These are phyloP conservation scores for Lachancea quebecensis DNA, from an alignment of 805 yeast species.

Conservation along the genomic window DNA sequence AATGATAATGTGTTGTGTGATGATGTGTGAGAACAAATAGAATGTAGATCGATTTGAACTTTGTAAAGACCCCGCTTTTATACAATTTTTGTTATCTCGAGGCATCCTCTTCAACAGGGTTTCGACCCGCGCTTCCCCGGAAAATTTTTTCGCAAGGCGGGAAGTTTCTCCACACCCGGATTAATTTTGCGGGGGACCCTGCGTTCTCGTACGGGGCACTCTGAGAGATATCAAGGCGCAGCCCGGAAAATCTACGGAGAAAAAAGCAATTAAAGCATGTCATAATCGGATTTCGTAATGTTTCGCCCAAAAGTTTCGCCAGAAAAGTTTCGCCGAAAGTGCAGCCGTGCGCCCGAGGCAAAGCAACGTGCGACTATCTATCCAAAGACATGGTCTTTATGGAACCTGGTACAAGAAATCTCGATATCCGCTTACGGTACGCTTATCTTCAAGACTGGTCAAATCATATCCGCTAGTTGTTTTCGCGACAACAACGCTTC, in stretches of 20 bases:
- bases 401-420: too few relatives aligned
- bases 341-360: too few relatives aligned
- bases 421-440: too few relatives aligned
- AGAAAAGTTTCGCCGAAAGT: neutral
- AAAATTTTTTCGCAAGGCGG: neutral
- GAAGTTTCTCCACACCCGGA: conserved; percentile 3
- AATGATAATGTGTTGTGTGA: neutral
- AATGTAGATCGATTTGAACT: neutral
- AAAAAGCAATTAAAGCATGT: neutral
- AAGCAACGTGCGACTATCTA: too few relatives aligned
- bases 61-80: neutral
- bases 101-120: neutral
- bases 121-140: conserved; percentile 4
- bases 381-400: too few relatives aligned
- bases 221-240: neutral
- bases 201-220: neutral
- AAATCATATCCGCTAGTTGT: too few relatives aligned
- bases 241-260: neutral
- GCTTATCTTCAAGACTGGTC: too few relatives aligned
- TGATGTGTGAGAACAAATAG: neutral
- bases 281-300: too few relatives aligned
- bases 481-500: too few relatives aligned
- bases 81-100: neutral
- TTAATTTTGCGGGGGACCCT: conserved; percentile 2
- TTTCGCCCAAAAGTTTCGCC: neutral